These are phyloP conservation scores for Pseudotulostoma volvatum DNA, from an alignment of 495 filamentous ascomycete genomes.

Conservation along the genomic window DNA sequence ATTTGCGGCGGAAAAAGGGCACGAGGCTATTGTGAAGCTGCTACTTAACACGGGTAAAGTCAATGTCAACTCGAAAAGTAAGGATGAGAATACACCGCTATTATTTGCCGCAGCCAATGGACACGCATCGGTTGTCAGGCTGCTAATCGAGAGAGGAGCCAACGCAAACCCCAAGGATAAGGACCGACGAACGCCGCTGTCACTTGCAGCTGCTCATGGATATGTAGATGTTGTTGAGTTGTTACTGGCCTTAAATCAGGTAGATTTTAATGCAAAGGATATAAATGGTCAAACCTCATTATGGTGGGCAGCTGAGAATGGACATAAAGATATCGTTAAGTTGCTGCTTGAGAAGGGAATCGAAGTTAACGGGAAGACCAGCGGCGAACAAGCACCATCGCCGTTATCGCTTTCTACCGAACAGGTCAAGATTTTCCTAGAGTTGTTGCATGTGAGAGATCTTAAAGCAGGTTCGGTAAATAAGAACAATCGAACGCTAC, in stretches of 20 bases:
- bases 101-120: not conserved
- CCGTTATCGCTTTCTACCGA: too few relatives aligned
- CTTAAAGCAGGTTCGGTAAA: too few relatives aligned
- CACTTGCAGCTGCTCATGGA: not conserved
- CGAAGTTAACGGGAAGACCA: too few relatives aligned
- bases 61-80: not conserved
- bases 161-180: not conserved
- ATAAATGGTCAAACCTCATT: slow-evolving; percentile 8
- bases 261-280: slow-evolving; percentile 11
- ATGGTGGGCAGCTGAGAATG: slow-evolving; percentile 9
- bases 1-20: not conserved
- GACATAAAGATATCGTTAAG: slow-evolving; percentile 10
- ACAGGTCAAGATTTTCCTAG: too few relatives aligned
- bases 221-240: slow-evolving; percentile 1
- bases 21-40: not conserved
- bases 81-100: not conserved
- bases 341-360: too few relatives aligned
- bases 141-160: not conserved
- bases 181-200: not conserved
- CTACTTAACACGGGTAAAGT: not conserved
- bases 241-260: slow-evolving; percentile 1
- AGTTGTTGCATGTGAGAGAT: too few relatives aligned
- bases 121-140: not conserved
- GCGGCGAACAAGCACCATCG: too few relatives aligned
- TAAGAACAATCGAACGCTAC: too few relatives aligned